phyloP scores from a whole-genome alignment of 176 grass and related monocot genomes.

The Oryza meyeriana region DNA sequence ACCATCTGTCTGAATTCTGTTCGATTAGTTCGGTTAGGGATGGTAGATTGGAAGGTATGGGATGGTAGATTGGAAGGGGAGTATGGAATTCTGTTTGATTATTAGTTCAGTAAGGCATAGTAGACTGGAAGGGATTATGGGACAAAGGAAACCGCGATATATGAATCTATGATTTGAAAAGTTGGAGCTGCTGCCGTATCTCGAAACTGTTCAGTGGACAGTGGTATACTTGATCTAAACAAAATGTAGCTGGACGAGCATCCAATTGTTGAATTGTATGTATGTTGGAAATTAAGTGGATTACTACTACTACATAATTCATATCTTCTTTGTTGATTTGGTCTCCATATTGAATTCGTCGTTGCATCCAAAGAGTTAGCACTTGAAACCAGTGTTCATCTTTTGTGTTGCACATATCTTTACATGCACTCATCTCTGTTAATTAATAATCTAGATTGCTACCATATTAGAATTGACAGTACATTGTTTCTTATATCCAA shows the following conservation, averaged over 20 bases:
- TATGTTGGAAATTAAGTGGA: neutral
- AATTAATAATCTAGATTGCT: neutral
- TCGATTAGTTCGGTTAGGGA: neutral
- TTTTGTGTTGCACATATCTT: neutral
- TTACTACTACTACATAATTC: neutral
- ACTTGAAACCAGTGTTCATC: neutral
- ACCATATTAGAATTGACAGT: neutral
- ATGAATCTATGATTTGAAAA: neutral
- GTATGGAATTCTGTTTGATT: neutral
- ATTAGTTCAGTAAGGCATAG: neutral
- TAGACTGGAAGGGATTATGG: too few relatives aligned
- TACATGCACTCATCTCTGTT: neutral
- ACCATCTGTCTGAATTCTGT: neutral
- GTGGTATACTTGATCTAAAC: neutral
- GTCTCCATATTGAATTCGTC: neutral
- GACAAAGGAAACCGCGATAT: neutral
- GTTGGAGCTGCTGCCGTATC: neutral
- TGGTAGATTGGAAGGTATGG: too few relatives aligned
- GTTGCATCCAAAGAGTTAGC: neutral
- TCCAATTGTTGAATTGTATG: neutral
- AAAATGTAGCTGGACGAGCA: neutral
- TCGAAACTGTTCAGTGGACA: neutral
- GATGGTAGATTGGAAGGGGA: slow-evolving; percentile 1
- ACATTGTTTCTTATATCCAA: neutral
- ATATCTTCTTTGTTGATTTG: neutral